Percentiles rank a stretch among this genome's conserved stretches.
phyloP scores from a whole-genome alignment of 2,329 filamentous ascomycete genomes.

The Stachybotrys elegans region DNA sequence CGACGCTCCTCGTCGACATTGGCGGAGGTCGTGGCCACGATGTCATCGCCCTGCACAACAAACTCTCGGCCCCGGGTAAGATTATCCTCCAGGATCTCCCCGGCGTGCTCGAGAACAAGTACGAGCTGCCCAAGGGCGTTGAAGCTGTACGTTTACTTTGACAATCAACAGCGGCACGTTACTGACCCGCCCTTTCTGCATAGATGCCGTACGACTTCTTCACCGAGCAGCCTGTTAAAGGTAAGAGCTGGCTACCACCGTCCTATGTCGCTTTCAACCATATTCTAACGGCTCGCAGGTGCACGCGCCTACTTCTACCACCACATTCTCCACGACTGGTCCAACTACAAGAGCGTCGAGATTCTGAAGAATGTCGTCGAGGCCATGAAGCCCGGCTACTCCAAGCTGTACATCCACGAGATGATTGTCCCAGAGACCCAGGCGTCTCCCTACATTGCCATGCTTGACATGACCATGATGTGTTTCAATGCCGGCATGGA shows the following conservation, averaged over 20 bases:
- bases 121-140: constrained; percentile 1
- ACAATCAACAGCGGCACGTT: neutral
- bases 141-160: neutral
- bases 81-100: constrained; percentile 13
- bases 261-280: neutral
- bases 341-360: constrained; percentile 26
- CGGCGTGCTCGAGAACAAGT: constrained; percentile 7
- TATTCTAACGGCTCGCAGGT: constrained; percentile 2
- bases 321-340: constrained; percentile 45
- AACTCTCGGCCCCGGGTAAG: constrained; percentile 5
- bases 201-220: constrained; percentile 13
- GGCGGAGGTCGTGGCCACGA: constrained; percentile 14
- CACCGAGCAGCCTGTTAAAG: constrained; percentile 8
- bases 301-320: constrained; percentile 41
- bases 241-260: neutral
- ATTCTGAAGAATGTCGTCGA: constrained; percentile 19
- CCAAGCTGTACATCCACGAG: constrained; percentile 15
- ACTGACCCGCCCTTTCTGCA: neutral
- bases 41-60: constrained; percentile 8
- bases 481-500: constrained; percentile 18
- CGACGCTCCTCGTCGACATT: constrained; percentile 12
- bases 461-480: constrained; percentile 23
- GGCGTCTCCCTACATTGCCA: constrained; percentile 16
- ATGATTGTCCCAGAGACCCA: constrained; percentile 12
- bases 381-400: constrained; percentile 18